Conservation (phyloP, 2,329 filamentous ascomycete genomes). For the Colletotrichum tropicicola region DNA sequence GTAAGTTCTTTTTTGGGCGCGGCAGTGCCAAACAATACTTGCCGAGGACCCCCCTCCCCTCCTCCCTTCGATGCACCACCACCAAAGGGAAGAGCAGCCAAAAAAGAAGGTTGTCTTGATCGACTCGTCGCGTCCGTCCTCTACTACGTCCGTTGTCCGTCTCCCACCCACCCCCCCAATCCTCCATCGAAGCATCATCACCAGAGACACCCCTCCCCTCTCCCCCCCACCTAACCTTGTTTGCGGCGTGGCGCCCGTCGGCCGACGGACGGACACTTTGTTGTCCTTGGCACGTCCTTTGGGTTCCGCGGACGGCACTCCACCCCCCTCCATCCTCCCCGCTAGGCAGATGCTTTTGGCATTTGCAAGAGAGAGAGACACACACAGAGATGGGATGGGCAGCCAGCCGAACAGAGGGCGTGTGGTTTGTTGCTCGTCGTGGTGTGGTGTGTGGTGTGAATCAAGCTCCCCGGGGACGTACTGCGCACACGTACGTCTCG, state of each 20-base stretch:
- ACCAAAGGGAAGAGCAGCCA: not conserved
- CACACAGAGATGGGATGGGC: not conserved
- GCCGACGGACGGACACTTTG: conserved; percentile 14
- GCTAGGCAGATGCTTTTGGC: not conserved
- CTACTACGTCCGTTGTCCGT: not conserved
- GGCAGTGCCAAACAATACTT: not conserved
- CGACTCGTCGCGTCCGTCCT: not conserved
- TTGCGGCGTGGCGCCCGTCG: conserved; percentile 18
- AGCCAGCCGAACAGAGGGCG: not conserved
- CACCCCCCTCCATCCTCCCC: not conserved
- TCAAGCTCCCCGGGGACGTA: not conserved
- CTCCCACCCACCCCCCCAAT: not conserved
- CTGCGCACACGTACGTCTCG: not conserved
- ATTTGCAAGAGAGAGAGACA: not conserved
- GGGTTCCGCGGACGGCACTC: not conserved
- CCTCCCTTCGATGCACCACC: too few species aligned
- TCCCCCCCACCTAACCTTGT: conserved; percentile 20
- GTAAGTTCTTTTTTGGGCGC: not conserved
- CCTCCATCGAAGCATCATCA: not conserved
- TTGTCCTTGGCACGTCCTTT: not conserved
- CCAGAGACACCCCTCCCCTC: not conserved
- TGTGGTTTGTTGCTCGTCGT: not conserved
- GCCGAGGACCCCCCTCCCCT: too few species aligned
- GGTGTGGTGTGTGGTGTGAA: too few species aligned
- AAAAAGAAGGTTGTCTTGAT: not conserved